These are phyloP conservation scores for Suillus variegatus DNA, from an alignment of 768 basidiomycete species.

Conservation along the genomic window DNA sequence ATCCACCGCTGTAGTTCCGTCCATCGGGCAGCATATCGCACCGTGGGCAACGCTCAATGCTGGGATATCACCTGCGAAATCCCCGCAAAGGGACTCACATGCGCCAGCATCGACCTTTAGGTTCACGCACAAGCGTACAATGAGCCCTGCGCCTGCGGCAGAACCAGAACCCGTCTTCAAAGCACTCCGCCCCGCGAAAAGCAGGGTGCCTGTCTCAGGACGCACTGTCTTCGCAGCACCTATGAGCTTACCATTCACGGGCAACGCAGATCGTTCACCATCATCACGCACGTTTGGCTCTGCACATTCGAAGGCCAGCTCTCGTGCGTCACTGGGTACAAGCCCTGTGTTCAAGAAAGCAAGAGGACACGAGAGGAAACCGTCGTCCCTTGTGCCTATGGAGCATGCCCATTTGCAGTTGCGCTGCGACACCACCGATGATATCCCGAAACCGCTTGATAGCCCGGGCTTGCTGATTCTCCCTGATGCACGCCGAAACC, in stretches of 20 bases:
- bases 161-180: slow-evolving; percentile 62
- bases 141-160: slow-evolving; percentile 58
- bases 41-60: slow-evolving; percentile 58
- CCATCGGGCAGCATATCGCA: slow-evolving; percentile 58
- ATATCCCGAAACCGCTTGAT: slow-evolving; percentile 3
- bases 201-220: slow-evolving; percentile 23
- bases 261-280: slow-evolving; percentile 28
- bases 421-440: neutral
- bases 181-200: slow-evolving; percentile 52
- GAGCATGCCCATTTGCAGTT: slow-evolving; percentile 12
- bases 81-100: slow-evolving; percentile 27
- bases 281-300: slow-evolving; percentile 41
- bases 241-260: slow-evolving; percentile 8
- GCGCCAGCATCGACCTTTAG: slow-evolving; percentile 23
- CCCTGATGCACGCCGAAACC: slow-evolving; percentile 52
- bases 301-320: slow-evolving; percentile 31
- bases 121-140: slow-evolving; percentile 50
- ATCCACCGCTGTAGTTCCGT: slow-evolving; percentile 19
- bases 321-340: slow-evolving; percentile 19
- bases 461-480: slow-evolving; percentile 41
- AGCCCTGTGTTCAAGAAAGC: slow-evolving; percentile 40
- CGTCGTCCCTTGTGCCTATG: slow-evolving; percentile 25
- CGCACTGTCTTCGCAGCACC: slow-evolving; percentile 26
- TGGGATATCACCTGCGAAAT: slow-evolving; percentile 39
- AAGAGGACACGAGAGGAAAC: slow-evolving; percentile 22